A percentile compares a stretch with the other conserved stretches of the same genome.
phyloP scores from a whole-genome alignment of 176 grass and related monocot genomes.

The Bromus sterilis region DNA sequence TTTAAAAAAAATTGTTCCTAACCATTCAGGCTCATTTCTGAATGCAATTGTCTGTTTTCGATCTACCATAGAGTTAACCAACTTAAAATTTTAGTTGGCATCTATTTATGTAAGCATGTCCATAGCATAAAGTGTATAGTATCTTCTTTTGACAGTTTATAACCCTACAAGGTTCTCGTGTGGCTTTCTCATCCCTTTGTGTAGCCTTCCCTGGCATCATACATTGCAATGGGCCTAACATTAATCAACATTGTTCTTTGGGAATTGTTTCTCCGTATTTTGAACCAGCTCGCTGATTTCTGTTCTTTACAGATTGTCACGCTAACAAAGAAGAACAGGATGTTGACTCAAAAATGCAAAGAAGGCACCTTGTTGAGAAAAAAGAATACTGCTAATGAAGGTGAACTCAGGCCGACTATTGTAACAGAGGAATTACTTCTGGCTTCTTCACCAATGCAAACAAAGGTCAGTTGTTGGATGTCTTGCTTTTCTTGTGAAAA shows the following conservation, averaged over 20 bases:
- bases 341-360: constrained; percentile 56
- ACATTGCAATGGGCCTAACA: background rate
- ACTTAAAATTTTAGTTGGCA: background rate
- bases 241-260: background rate
- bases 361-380: background rate
- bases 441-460: constrained; percentile 21
- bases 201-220: background rate
- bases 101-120: background rate
- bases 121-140: background rate
- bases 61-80: background rate
- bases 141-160: background rate
- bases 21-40: background rate
- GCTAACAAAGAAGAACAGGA: constrained; percentile 65
- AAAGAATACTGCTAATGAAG: constrained; percentile 20
- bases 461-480: constrained; percentile 22
- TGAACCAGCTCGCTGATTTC: background rate
- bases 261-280: background rate
- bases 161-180: background rate
- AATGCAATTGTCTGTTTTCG: background rate
- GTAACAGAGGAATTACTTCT: constrained; percentile 6
- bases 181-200: background rate
- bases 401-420: constrained; percentile 10
- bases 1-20: background rate
- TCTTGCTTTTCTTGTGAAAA: background rate
- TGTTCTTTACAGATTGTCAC: constrained; percentile 42